Evolutionary conservation across 805 yeast genomes (phyloP), one percentile per base, ranked within the genome.

Genomic region (Helenozyma baotianmanensis): DNA sequence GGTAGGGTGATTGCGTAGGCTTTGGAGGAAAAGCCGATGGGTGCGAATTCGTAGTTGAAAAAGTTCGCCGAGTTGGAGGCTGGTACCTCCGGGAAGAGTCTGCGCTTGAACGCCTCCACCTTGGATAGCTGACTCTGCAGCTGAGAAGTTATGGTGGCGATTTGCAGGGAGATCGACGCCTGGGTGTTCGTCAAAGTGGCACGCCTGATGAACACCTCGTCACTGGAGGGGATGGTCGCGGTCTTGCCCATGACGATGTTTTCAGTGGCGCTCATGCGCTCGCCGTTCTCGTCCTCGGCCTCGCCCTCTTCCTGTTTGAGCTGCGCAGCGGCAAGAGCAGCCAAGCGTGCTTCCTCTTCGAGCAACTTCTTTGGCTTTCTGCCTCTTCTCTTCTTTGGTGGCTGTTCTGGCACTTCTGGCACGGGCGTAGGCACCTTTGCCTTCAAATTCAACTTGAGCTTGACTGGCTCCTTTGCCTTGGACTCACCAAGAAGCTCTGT

Each of bases 1-100:
- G 81, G 78, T 32, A 79, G 53, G 11, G 64, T 61, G 15, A 76
- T 40, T 5, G 77, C 45, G 44, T 62, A 71, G 9, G 68, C 60
- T 12, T 60, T 50, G 1, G 62, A 53, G 14, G 57, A 58, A 33
- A 54, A 53, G 27, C 53, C 58, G 19, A 58, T 43, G 11, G 76
- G 66, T 14, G 57, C 57, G 25, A 67, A 56, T 30, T 50, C 51
- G 43, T 62, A 65, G 23, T 65, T 68, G 38, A 64, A 60, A 30
- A 64, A 46, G 11, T 47, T 32, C 14, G 47, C 44, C 9, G 40
- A 41, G n/a, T 62, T 52, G 8, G 56, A 37, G 8, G 53, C 43
- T 6, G 62, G 51, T 7, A 49, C 49, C 4, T 56, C 50, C 3
- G 70, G 68, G 41, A 64, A 64, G 19, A 65, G 47, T 0, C 58